phyloP scores from a whole-genome alignment of 2,329 filamentous ascomycete species.

The Fusarium aywerte region DNA sequence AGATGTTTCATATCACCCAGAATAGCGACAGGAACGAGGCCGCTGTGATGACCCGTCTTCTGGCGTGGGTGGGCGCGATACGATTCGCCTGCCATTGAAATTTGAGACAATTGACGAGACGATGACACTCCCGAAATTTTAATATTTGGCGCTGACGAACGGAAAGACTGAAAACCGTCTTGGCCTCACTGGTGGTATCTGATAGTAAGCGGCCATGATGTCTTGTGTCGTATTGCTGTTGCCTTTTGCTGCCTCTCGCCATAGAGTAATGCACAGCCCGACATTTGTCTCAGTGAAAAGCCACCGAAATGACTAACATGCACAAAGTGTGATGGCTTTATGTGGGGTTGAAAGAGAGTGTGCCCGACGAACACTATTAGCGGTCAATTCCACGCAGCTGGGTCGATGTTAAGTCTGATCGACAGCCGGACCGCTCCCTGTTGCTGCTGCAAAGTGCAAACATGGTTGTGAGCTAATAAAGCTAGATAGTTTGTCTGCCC shows the following conservation, averaged over 20 bases:
- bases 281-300: conserved; percentile 29
- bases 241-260: conserved; percentile 9
- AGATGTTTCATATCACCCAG: conserved; percentile 30
- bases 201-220: conserved; percentile 34
- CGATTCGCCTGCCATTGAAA: conserved; percentile 24
- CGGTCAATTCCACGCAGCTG: conserved; percentile 22
- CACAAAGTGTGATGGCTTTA: conserved; percentile 30
- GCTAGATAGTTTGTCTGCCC: conserved; percentile 9
- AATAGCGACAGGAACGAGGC: conserved; percentile 28
- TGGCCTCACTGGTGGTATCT: conserved; percentile 20
- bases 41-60: conserved; percentile 25
- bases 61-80: conserved; percentile 30
- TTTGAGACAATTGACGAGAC: conserved; percentile 35
- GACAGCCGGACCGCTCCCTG: conserved; percentile 44
- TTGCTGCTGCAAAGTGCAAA: conserved; percentile 27
- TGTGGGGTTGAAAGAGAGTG: conserved; percentile 18
- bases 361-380: conserved; percentile 16
- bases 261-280: conserved; percentile 23
- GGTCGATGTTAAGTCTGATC: conserved; percentile 36
- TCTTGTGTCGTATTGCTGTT: conserved; percentile 14
- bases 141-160: conserved; percentile 27
- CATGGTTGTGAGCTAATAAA: conserved; percentile 20
- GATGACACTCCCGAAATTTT: conserved; percentile 15
- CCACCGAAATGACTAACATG: conserved; percentile 12
- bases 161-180: conserved; percentile 11